Conservation (phyloP, 805 yeast genomes). For the Pichia cabralensis region DNA sequence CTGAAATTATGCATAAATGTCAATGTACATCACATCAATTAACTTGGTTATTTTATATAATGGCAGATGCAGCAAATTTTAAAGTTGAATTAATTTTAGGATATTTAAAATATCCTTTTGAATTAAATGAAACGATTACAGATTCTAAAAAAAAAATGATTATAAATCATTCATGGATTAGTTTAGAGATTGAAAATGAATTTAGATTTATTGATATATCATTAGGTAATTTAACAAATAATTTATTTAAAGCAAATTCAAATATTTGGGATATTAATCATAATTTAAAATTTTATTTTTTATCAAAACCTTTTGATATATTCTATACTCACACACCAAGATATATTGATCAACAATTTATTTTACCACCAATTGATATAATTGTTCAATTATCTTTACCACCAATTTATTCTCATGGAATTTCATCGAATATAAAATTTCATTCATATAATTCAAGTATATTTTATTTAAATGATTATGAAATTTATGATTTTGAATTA, state of each 20-base stretch:
- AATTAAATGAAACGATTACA: conserved; percentile 28
- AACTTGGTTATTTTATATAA: conserved; percentile 63
- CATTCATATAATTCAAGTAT: conserved; percentile 68
- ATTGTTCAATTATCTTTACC: conserved; percentile 74
- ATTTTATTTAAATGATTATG: conserved; percentile 62
- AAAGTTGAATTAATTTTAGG: conserved; percentile 75
- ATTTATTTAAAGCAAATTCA: conserved; percentile 33
- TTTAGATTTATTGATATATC: conserved; percentile 74
- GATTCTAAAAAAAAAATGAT: conserved; percentile 32
- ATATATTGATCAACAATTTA: conserved; percentile 71
- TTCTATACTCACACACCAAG: conserved; percentile 84
- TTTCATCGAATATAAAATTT: conserved; percentile 47
- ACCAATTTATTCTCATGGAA: conserved; percentile 74
- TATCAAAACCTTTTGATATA: conserved; percentile 64
- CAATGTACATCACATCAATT: conserved; percentile 43
- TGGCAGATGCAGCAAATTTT: conserved; percentile 61
- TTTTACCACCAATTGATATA: conserved; percentile 75
- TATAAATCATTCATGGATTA: conserved; percentile 85
- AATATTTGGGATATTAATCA: conserved; percentile 22
- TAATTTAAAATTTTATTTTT: conserved; percentile 42
- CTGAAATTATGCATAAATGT: conserved; percentile 20
- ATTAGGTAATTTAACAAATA: conserved; percentile 50
- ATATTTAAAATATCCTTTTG: conserved; percentile 71
- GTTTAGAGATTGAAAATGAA: conserved; percentile 63
- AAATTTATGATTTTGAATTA: conserved; percentile 69